These are phyloP conservation scores for Kodamaea suecica DNA, from an alignment of 1,139 yeast genomes.

Conservation along the genomic window DNA sequence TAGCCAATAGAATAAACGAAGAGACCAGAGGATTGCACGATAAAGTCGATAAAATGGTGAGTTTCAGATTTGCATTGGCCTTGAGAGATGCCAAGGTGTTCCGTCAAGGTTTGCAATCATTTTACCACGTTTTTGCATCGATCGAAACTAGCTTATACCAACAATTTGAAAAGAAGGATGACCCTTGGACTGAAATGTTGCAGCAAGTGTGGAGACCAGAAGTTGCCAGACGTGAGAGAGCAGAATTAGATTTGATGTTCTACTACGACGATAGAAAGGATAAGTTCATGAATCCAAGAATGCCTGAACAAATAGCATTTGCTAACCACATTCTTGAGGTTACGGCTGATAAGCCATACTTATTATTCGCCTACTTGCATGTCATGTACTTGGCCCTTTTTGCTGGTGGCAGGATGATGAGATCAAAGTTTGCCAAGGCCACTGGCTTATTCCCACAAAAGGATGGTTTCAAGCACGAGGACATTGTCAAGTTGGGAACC, in stretches of 20 bases:
- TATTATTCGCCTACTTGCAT: conserved; percentile 79
- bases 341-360: conserved; percentile 61
- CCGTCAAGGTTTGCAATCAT: conserved; percentile 77
- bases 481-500: conserved; percentile 59
- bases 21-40: conserved; percentile 68
- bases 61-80: conserved; percentile 71
- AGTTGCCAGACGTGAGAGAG: conserved; percentile 57
- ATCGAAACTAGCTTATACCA: conserved; percentile 56
- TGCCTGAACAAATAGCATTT: conserved; percentile 61
- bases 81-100: conserved; percentile 70
- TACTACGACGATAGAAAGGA: conserved; percentile 55
- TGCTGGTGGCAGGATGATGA: conserved; percentile 80
- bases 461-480: conserved; percentile 59
- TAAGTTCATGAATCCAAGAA: conserved; percentile 55
- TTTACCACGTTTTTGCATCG: conserved; percentile 70
- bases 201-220: conserved; percentile 67
- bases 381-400: conserved; percentile 82
- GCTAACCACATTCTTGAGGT: conserved; percentile 55
- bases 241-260: conserved; percentile 63
- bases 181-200: conserved; percentile 44
- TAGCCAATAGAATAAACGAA: conserved; percentile 73
- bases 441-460: conserved; percentile 74
- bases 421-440: conserved; percentile 63
- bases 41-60: conserved; percentile 65
- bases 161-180: conserved; percentile 40